Evolutionary conservation across 2,329 filamentous ascomycete species (phyloP).

Genomic region (Cadophora sp.): DNA sequence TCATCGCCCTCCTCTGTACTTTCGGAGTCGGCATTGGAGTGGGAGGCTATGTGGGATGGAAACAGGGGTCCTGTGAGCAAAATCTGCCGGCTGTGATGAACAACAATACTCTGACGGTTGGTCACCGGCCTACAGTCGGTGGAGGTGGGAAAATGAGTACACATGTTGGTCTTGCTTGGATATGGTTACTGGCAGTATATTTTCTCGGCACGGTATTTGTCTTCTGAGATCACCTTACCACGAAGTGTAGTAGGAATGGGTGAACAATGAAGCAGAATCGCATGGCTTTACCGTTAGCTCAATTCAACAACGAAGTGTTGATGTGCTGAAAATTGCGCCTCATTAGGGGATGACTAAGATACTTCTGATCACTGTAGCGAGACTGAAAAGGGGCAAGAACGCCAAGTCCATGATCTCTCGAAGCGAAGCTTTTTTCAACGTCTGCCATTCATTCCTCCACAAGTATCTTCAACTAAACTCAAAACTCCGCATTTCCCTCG

Average conservation of each 20-base stretch:
- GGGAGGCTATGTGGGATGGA: background rate
- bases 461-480: background rate
- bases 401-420: background rate
- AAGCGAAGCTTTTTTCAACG: slow-evolving; percentile 8
- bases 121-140: background rate
- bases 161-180: background rate
- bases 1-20: background rate
- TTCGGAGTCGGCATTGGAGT: background rate
- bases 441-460: background rate
- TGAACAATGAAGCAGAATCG: too few relatives aligned
- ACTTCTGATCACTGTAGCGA: background rate
- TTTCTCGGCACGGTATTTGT: background rate
- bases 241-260: too few relatives aligned
- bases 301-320: background rate
- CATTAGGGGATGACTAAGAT: background rate
- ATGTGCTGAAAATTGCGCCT: background rate
- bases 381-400: background rate
- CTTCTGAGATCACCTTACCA: too few relatives aligned
- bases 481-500: background rate
- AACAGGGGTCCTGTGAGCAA: background rate
- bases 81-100: background rate
- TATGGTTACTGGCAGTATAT: background rate
- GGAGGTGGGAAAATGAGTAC: background rate
- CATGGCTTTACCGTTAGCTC: background rate
- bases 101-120: background rate